Base-by-base conservation (phyloP, 2,329 filamentous ascomycete genomes). In the Cladosporium oxysporum region DNA sequence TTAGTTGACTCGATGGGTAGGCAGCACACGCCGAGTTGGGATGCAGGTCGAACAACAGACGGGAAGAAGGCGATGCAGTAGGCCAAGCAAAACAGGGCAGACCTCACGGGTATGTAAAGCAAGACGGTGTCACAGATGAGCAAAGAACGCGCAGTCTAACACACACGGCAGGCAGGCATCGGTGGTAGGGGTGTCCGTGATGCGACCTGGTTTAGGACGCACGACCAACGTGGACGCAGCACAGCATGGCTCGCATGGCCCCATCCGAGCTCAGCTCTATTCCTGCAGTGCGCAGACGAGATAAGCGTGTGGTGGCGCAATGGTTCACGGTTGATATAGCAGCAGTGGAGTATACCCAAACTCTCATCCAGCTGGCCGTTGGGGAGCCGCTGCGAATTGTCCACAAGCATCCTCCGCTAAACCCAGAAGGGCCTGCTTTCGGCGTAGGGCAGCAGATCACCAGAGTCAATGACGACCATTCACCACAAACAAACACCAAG, bases 311-410 rank as follows among this genome's bases (percentile, higher is more conserved):
- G 23, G 47, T 53, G 44, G 47, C 58, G 37, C 57, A 47, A 47
- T 33, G 37, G 57, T 37, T 62, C 26, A 21, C 21, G 33, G 47
- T 41, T 47, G 58, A 14, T 60, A 60, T 60, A 60, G 58, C 23
- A 49, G 35, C 28, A 35, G 59, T 62, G 44, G 59, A 59, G 59
- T 62, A 47, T n/a, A 57, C 26, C 23, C 28, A 52, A 62, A 62
- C 44, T 52, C 59, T 28, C 26, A 44, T 26, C 44, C 44, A 33
- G 44, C 28, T 62, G 47, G 44, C 59, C 59, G 59, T 62, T 62
- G 59, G 59, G 59, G 59, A 62, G 59, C 59, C 59, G 59, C 59
- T 26, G 62, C 62, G 21, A 63, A 10, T 41, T 28, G 61, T 50
- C 52, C 52, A 55, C 18, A 55, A 37, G 23, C 37, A 55, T 41